Evolutionary conservation across 352 stramenopile species (phyloP), one percentile per base, ranked within the genome.

Genomic region (Globisporangium carolinianum): DNA sequence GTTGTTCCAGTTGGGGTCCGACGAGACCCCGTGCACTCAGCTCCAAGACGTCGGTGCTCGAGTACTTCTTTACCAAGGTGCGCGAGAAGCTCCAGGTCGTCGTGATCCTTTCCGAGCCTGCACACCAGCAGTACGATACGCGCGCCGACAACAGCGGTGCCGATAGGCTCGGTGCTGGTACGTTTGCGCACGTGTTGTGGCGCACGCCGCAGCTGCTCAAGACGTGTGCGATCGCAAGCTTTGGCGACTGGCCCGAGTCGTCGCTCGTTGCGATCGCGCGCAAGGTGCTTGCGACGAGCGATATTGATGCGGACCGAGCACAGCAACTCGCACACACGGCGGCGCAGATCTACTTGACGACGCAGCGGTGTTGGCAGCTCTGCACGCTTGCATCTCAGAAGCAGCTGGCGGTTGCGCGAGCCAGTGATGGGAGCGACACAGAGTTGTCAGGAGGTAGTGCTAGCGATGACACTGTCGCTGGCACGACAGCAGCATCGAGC

Each of bases 41-140:
- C 8, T 85, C 76, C n/a, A 86, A 89, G 50, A 55, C 54, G 9
- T 61, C 74, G 0, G 67, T 86, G 32, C 32, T 89, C 0, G 54
- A 73, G 0, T 82, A 71, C 53, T 88, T 89, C 50, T 85, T 74
- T 32, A 11, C 54, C 0, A 51, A 66, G 6, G 68, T 83, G 5
- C 63, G 73, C 3, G 66, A 63, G 14, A 74, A 75, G 8, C 62
- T 93, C 5, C 79, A 89, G 37, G 18, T 91, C 7, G 76, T 88
- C 1, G 9, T 89, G 5, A 68, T 79, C 15, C 37, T 90, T 10
- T 65, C 68, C 43, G 41, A 53, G 17, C 35, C 15, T 51, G 9
- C 6, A 1, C 3, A 2, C 7, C 24, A 32, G 3, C 24, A 32
- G 24, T 32, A 32, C 24, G 24, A 18, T 18, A 45, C 2, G 4